These are phyloP conservation scores for Trichoderma guizhouense DNA, from an alignment of 2,329 filamentous ascomycete genomes.

Conservation along the genomic window DNA sequence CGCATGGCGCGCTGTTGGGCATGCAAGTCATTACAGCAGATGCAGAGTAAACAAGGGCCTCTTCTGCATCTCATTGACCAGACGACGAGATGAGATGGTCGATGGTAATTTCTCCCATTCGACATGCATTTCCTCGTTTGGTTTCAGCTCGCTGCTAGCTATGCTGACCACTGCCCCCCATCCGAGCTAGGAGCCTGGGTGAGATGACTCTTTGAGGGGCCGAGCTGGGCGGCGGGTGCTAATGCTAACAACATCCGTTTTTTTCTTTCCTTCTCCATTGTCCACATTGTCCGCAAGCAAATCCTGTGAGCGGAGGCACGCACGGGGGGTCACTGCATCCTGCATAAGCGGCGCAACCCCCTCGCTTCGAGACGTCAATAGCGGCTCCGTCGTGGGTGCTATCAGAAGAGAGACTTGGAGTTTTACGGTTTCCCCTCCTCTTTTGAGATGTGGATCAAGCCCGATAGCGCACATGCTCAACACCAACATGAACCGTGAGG, in stretches of 20 bases:
- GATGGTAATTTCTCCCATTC: constrained; percentile 9
- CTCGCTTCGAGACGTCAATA: constrained; percentile 11
- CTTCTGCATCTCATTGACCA: constrained; percentile 18
- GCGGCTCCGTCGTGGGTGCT: not conserved
- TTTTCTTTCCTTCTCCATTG: not conserved
- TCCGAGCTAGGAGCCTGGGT: not conserved
- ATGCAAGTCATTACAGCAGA: constrained; percentile 20
- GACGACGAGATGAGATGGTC: constrained; percentile 17
- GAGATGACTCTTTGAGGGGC: constrained; percentile 6
- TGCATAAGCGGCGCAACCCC: constrained; percentile 32
- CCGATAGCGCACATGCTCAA: constrained; percentile 3
- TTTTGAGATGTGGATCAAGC: not conserved
- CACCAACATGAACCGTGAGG: not conserved
- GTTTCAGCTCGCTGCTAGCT: constrained; percentile 17
- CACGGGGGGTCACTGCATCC: constrained; percentile 23
- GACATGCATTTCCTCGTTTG: not conserved
- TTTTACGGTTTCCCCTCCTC: not conserved
- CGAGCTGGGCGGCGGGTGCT: not conserved
- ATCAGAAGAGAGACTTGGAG: not conserved
- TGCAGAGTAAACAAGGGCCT: constrained; percentile 15
- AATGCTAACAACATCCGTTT: not conserved
- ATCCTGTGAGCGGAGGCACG: constrained; percentile 12
- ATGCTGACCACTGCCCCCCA: constrained; percentile 7
- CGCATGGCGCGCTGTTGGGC: constrained; percentile 13
- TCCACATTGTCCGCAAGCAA: not conserved